Evolutionary conservation across 805 yeast genomes (phyloP), one percentile per base, ranked within the genome.

Genomic region (Monosporozyma yasuniensis): DNA sequence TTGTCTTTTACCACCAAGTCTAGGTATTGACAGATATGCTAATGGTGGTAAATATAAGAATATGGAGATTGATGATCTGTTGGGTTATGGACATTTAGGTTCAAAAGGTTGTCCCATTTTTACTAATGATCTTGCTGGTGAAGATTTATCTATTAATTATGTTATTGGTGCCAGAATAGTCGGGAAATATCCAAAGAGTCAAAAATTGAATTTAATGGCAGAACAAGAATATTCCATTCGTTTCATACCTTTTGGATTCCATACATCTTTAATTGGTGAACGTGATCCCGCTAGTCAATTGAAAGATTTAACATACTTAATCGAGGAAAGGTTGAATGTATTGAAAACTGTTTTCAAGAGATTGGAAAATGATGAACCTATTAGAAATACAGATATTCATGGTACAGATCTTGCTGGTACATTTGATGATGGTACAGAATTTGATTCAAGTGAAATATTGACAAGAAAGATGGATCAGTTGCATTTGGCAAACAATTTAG

Each of bases 41-140:
- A 60, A 58, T 28, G 50, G 52, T 27, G 64, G 69, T 1, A 47
- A 43, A 16, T 62, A 62, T 9, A 43, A 49, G 4, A 46, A 52
- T 1, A 58, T 72, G 14, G 54, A 55, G 39, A 56, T 70, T 5
- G 60, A 66, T 38, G 68, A 71, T 41, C 65, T 71, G 0, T 62
- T 78, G 28, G 84, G 85, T 0, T 81, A 80, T 60, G 85, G 83
- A 8, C 73, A 76, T 52, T 56, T 74, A 11, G 68, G 69, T n/a
- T 58, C 66, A 1, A 55, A 70, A 35, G 85, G 84, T 1, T 71
- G 79, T 0, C 84, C 85, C 1, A 61, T 81, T 3, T 60, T 74
- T 49, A 73, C 78, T 2, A 66, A 64, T 11, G 86, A 81, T 63
- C 63, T 71, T 42, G 49, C 50, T 51, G 74, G 63, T 19, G 56